Evolutionary conservation across 1,139 yeast genomes (phyloP), one percentile per base, ranked within the genome.

Genomic region (Candida labiduridarum): DNA sequence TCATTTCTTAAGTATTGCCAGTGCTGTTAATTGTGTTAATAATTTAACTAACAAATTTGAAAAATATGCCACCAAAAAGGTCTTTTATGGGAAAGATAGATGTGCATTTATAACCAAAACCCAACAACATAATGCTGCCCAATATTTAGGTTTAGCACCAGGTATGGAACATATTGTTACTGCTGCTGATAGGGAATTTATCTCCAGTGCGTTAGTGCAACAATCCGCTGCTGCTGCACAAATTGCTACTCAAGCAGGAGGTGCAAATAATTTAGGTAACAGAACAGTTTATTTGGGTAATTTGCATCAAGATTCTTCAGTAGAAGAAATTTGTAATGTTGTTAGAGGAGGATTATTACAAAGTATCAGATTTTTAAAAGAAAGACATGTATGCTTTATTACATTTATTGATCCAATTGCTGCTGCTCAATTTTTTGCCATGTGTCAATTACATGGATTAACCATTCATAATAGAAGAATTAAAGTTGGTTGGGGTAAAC

Each of bases 91-190:
- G 53, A 82, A 82, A 54, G 85, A 87, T 63, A 66, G 87, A 61
- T 82, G 87, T 68, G 87, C 87, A 4, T 82, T 82, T 62, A 89
- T 92, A 48, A 90, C 97, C 36, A 90, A 89, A 67, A 89, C 97
- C 29, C 97, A 94, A 69, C 97, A 91, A 69, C 97, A 92, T 65
- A 91, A 92, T 67, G 98, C 98, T 19, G 97, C 97, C 8, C 96
- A 92, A 69, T 92, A 90, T 66, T 74, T 92, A 53, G 97, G 97
- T 1, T 79, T 91, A 58, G 91, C 92, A 40, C 96, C 96, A 19
- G 96, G 96, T 27, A 84, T 86, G 82, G 96, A 89, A 64, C 91
- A 88, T 63, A 76, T 89, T 52, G 85, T 85, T 27, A 86, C 91
- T 41, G 87, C 87, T 53, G 90, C 92, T 19, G 96, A 91, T 66